These are phyloP conservation scores for Camellia granthamiana DNA, from an alignment of 148 eudicot genomes.

Conservation along the genomic window DNA sequence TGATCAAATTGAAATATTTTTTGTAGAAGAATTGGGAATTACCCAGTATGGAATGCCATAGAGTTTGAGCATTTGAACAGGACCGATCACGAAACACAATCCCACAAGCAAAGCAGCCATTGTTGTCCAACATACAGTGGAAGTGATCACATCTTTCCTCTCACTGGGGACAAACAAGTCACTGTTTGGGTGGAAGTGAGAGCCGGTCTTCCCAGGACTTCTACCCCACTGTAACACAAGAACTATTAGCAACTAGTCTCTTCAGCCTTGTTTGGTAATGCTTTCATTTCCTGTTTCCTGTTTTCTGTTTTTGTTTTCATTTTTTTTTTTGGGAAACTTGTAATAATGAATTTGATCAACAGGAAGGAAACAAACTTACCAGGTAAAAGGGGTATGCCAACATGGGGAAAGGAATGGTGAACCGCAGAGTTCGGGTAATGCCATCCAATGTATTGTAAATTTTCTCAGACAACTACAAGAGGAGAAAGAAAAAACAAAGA, in stretches of 20 bases:
- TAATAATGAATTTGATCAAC: not conserved
- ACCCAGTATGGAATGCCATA: constrained; percentile 53
- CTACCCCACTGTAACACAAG: constrained; percentile 33
- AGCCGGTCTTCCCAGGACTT: constrained; percentile 55
- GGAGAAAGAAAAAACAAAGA: not conserved
- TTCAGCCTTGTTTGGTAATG: not conserved
- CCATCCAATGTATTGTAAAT: constrained; percentile 34
- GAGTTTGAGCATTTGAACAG: constrained; percentile 41
- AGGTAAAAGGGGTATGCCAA: constrained; percentile 49
- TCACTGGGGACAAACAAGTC: constrained; percentile 44
- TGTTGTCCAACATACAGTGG: constrained; percentile 48
- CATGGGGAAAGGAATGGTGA: constrained; percentile 45
- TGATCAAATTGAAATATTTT: not conserved
- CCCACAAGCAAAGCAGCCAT: constrained; percentile 44
- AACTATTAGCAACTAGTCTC: not conserved
- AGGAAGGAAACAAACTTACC: constrained; percentile 25
- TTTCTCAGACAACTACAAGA: constrained; percentile 41
- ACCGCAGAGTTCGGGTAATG: constrained; percentile 31
- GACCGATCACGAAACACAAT: constrained; percentile 39
- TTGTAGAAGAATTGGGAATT: not conserved
- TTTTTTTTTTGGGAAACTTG: no score
- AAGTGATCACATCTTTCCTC: constrained; percentile 46
- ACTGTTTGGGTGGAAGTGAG: constrained; percentile 48
- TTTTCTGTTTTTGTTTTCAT: no score
- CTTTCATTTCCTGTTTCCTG: no score